Base-by-base conservation (phyloP, 2,329 filamentous ascomycete genomes). In the Fusarium tupiense region DNA sequence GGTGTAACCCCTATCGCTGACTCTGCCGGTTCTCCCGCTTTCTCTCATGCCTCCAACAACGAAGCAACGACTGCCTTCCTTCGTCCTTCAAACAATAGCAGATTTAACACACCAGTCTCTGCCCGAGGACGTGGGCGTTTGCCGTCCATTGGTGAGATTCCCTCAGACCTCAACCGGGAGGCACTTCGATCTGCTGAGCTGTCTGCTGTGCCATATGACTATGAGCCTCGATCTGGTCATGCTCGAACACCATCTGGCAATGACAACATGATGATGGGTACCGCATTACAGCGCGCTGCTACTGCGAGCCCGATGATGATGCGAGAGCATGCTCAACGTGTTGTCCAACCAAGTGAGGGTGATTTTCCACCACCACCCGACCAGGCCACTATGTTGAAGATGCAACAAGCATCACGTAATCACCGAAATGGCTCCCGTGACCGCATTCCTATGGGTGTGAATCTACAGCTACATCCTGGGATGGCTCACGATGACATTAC, bases 1-100 rank as follows among this genome's bases (percentile, higher is more conserved):
- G 94, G 93, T n/a, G 89, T 93, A 2, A 98, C 96, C 1, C 96
- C 96, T 0, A 98, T 98, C 77, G 92, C 93, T 3, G 92, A 95
- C 74, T 93, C 93, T 44, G 93, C 92, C 5, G 75, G 82, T 6
- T 83, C 83, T 24, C 94, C 95, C 1, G 88, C 89, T 46, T 91
- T 89, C 76, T 77, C 75, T 76, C 76, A 75, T 17, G 89, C 89
- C 76, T 77, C 75, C 76, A 77, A 76, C 29, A 89, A 85, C 56
- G 91, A 92, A 20, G 89, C 88, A 67, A 87, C 89, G 8, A 93
- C 92, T 12, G 91, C 92, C 5, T 91, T 94, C 77, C 83, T 92
- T 33, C 86, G 90, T n/a, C 90, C 91, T 14, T 88, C 90, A 29
- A 90, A 90, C 78, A 91, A 89, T 44, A 93, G 92, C 79, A 88